Conservation (phyloP, 2,329 filamentous ascomycete species). For the Colletotrichum tanaceti region DNA sequence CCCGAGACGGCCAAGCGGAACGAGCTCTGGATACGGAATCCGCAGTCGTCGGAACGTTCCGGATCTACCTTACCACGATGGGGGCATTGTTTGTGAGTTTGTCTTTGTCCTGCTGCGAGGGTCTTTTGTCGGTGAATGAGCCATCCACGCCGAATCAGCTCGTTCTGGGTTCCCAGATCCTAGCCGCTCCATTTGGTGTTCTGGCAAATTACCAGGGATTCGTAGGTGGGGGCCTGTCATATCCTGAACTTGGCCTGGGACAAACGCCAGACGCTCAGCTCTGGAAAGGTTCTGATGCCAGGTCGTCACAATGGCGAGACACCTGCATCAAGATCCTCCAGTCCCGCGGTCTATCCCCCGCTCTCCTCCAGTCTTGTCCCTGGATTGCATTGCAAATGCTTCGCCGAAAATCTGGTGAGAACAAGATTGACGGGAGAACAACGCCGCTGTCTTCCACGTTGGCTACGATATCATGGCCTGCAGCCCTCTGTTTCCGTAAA, state of each 20-base stretch:
- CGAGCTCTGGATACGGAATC: slow-evolving; percentile 23
- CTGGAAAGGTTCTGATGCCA: slow-evolving; percentile 56
- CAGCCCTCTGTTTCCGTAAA: slow-evolving; percentile 64
- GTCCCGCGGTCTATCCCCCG: slow-evolving; percentile 60
- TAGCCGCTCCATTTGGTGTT: slow-evolving; percentile 67
- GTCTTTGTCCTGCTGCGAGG: slow-evolving; percentile 59
- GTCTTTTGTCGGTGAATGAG: slow-evolving; percentile 61
- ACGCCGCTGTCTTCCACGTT: slow-evolving; percentile 50
- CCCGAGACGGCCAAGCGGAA: slow-evolving; percentile 28
- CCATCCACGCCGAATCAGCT: slow-evolving; percentile 53
- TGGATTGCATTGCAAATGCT: slow-evolving; percentile 66
- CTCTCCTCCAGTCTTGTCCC: slow-evolving; percentile 56
- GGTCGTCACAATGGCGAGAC: slow-evolving; percentile 60
- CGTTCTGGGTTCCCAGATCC: slow-evolving; percentile 57
- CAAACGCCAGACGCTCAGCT: slow-evolving; percentile 67
- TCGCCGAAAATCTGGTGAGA: slow-evolving; percentile 57
- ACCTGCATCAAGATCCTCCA: slow-evolving; percentile 64
- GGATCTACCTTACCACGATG: slow-evolving; percentile 66
- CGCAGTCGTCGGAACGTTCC: slow-evolving; percentile 57
- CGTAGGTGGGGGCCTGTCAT: slow-evolving; percentile 49
- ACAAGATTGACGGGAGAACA: slow-evolving; percentile 56
- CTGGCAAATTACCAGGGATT: slow-evolving; percentile 57
- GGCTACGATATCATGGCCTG: slow-evolving; percentile 64
- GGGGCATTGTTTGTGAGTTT: slow-evolving; percentile 65
- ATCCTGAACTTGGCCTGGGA: slow-evolving; percentile 52